Percentiles rank a stretch among this genome's conserved stretches.
These are phyloP conservation scores for Cupressus sempervirens DNA, from an alignment of 75 land plant species.

Conservation along the genomic window DNA sequence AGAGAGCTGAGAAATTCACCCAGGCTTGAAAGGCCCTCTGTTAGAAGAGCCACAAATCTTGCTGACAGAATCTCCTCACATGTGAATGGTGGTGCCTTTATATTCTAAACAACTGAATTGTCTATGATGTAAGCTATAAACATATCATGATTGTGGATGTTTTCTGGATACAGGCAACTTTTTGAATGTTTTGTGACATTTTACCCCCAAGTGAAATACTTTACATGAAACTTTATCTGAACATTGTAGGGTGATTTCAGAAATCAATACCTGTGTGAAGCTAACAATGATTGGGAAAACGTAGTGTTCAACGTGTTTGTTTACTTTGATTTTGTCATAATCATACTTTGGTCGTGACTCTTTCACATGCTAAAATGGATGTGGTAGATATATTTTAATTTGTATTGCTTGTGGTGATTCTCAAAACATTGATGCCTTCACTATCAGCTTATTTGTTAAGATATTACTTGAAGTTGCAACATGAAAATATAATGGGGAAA, in stretches of 20 bases:
- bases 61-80: slow-evolving; percentile 8
- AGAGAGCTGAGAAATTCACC: slow-evolving; percentile 8
- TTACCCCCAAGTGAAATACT: neutral
- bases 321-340: neutral
- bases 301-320: neutral
- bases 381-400: neutral
- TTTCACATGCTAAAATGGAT: neutral
- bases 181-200: neutral
- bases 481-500: neutral
- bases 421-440: neutral
- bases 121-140: neutral
- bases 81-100: slow-evolving; percentile 6
- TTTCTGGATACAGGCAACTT: neutral
- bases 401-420: neutral
- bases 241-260: neutral
- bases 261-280: neutral
- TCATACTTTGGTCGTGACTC: neutral
- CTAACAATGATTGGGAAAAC: neutral
- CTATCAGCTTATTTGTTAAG: neutral
- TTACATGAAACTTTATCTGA: neutral
- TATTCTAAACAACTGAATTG: neutral
- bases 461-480: neutral
- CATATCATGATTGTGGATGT: neutral
- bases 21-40: slow-evolving; percentile 15
- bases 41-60: slow-evolving; percentile 1